These are phyloP conservation scores for Cochlearia excelsa DNA, from an alignment of 345 rosid species.

Conservation along the genomic window DNA sequence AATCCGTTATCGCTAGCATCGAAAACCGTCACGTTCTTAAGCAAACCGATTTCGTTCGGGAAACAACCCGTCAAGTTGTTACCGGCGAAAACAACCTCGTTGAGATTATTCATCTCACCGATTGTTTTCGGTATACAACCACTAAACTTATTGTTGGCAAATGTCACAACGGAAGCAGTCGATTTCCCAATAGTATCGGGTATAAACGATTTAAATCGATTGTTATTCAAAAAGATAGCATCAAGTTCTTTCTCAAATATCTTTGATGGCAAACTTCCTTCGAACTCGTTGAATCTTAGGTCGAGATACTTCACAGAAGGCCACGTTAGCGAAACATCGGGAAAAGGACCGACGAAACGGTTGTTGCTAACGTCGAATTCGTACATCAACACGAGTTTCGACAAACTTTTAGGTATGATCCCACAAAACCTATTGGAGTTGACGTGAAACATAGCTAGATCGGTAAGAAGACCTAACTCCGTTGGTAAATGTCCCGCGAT, in stretches of 20 bases:
- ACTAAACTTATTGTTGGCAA: slow-evolving; percentile 54
- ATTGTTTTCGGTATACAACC: slow-evolving; percentile 64
- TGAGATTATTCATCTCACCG: slow-evolving; percentile 49
- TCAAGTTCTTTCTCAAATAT: slow-evolving; percentile 59
- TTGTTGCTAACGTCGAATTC: slow-evolving; percentile 75
- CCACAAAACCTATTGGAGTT: slow-evolving; percentile 74
- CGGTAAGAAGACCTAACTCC: slow-evolving; percentile 55
- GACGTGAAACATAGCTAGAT: slow-evolving; percentile 64
- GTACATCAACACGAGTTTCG: slow-evolving; percentile 43
- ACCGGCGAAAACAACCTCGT: slow-evolving; percentile 52
- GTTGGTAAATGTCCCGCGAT: slow-evolving; percentile 60
- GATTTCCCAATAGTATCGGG: slow-evolving; percentile 56
- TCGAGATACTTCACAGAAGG: slow-evolving; percentile 56
- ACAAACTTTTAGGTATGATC: slow-evolving; percentile 50
- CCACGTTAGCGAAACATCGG: slow-evolving; percentile 38
- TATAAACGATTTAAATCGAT: slow-evolving; percentile 47
- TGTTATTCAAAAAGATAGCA: slow-evolving; percentile 63
- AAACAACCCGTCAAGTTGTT: slow-evolving; percentile 59
- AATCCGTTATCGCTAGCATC: slow-evolving; percentile 50
- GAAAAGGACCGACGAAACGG: slow-evolving; percentile 57
- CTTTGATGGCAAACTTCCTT: slow-evolving; percentile 53
- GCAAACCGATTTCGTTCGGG: slow-evolving; percentile 57
- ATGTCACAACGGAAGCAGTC: slow-evolving; percentile 48
- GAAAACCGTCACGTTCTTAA: slow-evolving; percentile 47
- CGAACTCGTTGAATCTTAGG: slow-evolving; percentile 56